These are phyloP conservation scores for Lactifluus pinguis DNA, from an alignment of 768 basidiomycete species.

Conservation along the genomic window DNA sequence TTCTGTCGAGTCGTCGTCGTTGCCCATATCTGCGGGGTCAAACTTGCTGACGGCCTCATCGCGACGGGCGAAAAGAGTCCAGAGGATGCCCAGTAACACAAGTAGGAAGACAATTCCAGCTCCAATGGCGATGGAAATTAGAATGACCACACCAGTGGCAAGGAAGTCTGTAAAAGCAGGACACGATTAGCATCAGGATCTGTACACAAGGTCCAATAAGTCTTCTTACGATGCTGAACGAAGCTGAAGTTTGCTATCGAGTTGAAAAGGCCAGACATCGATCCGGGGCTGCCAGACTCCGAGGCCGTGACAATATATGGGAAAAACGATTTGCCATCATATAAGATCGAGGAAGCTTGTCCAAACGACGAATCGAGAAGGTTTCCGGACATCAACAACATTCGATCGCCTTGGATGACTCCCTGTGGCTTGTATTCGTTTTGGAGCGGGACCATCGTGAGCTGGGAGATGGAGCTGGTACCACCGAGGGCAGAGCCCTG, in stretches of 20 bases:
- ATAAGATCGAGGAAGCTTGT: conserved; percentile 77
- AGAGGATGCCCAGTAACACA: conserved; percentile 75
- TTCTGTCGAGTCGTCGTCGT: conserved; percentile 59
- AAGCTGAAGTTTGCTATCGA: conserved; percentile 76
- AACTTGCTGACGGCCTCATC: conserved; percentile 64
- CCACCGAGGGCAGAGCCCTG: conserved; percentile 50
- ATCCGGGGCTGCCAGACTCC: conserved; percentile 56
- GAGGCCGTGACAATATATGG: conserved; percentile 74
- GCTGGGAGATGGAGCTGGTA: conserved; percentile 63
- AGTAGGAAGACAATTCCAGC: conserved; percentile 89
- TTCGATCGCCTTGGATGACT: conserved; percentile 73
- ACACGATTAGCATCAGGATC: conserved; percentile 14
- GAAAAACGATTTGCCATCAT: conserved; percentile 71
- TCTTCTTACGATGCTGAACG: conserved; percentile 56
- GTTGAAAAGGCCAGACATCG: conserved; percentile 71
- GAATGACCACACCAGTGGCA: conserved; percentile 86
- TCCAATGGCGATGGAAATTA: conserved; percentile 95
- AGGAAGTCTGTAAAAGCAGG: conserved; percentile 54
- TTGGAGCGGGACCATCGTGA: conserved; percentile 85
- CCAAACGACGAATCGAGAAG: conserved; percentile 63
- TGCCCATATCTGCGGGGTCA: conserved; percentile 57
- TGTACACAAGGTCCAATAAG: neutral
- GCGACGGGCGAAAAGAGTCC: conserved; percentile 78
- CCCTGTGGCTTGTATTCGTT: conserved; percentile 61
- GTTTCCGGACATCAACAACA: conserved; percentile 82